These are phyloP conservation scores for Penicillium polonicum DNA, from an alignment of 2,329 filamentous ascomycete genomes.

Conservation along the genomic window DNA sequence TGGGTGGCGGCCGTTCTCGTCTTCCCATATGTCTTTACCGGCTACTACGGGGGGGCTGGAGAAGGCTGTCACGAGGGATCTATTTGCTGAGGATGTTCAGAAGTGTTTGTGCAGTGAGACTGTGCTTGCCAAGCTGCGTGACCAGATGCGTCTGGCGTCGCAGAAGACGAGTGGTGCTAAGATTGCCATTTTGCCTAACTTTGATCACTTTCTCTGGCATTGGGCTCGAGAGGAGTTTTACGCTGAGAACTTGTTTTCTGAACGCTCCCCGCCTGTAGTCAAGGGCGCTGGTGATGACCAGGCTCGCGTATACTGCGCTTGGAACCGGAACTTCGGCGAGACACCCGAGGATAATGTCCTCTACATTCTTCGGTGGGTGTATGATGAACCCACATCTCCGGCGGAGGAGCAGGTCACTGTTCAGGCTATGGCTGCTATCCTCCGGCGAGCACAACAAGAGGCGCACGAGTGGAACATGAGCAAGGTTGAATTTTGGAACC, in stretches of 20 bases:
- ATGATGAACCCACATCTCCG: constrained; percentile 39
- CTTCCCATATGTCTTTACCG: constrained; percentile 67
- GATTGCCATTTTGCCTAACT: constrained; percentile 68
- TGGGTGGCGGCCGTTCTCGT: constrained; percentile 75
- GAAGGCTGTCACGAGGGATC: constrained; percentile 25
- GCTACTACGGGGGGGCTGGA: constrained; percentile 35
- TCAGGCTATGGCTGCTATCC: constrained; percentile 59
- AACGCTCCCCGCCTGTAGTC: constrained; percentile 51
- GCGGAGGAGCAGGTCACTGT: constrained; percentile 52
- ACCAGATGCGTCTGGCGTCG: constrained; percentile 54
- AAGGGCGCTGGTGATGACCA: constrained; percentile 67
- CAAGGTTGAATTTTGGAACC: constrained; percentile 81
- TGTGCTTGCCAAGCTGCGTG: constrained; percentile 65
- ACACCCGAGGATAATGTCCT: constrained; percentile 39
- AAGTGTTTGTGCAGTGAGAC: constrained; percentile 56
- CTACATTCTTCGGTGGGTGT: constrained; percentile 45
- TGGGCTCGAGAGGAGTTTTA: constrained; percentile 80
- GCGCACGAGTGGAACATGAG: constrained; percentile 69
- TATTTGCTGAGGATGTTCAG: constrained; percentile 37
- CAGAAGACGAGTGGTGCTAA: constrained; percentile 45
- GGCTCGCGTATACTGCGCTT: constrained; percentile 40
- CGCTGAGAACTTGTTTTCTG: constrained; percentile 60
- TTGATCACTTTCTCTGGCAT: constrained; percentile 71
- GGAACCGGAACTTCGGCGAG: constrained; percentile 44
- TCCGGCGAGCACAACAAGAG: constrained; percentile 66